Base-by-base conservation (phyloP, 306 rosid species). In the Castanea sativa region DNA sequence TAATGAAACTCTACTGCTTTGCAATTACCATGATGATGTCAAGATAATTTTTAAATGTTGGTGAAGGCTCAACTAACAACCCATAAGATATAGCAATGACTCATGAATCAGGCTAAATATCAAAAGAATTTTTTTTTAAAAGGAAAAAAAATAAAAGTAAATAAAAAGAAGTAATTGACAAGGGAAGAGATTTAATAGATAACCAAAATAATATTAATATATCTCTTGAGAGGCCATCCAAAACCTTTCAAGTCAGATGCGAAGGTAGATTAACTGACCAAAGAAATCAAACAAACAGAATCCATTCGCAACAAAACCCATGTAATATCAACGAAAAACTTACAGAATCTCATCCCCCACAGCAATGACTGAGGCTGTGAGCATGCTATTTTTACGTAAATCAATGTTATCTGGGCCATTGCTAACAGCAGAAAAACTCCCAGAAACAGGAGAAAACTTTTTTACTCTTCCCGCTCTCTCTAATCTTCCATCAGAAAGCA, bases 321-420 rank as follows among this genome's bases (percentile, higher is more conserved):
- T 32, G 75, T 79, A 83, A 80, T 70, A 83, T 55, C 41, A 52
- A 81, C 87, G 69, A 83, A 81, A 85, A 80, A 91, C 92, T 87
- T 91, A 95, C 99, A 95, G 88, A 90, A 95, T 90, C 87, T 95
- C 99, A 87, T 92, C 98, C 73, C 99, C 99, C 55, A 92, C 98
- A 51, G 86, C 92, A 59, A 95, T 90, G 73, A 85, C 83, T 63
- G 98, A 88, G 59, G 94, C 98, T 41, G 89, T 83, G 67, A 89
- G 92, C 85, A 90, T 83, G 83, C 94, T 81, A 49, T 81, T 89
- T 72, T 85, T 86, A 75, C 77, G 92, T 59, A 65, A 83, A 77
- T 84, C 91, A 61, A 67, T 27, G 73, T 71, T 77, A 73, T 65
- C 76, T 71, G 65, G 76, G 73, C 97, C 99, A 87, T 91, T 89